Base-by-base conservation (phyloP, 345 rosid genomes). In the Eucalyptus cloeziana region DNA sequence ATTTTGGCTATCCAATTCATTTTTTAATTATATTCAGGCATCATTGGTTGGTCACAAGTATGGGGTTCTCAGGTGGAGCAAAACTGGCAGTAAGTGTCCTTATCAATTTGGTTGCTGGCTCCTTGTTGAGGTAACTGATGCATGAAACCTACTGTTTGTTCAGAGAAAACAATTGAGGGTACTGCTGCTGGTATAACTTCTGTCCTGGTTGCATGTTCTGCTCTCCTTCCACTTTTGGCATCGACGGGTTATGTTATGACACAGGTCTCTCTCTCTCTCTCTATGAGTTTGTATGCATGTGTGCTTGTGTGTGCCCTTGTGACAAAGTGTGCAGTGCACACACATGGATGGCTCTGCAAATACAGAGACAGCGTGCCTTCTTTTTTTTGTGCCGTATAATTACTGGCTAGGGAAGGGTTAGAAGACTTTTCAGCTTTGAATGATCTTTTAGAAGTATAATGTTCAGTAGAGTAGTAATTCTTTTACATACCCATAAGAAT, bases 91-190 rank as follows among this genome's bases (percentile, higher is more conserved):
- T 96, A 87, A 94, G 96, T 89, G 2, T 86, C 58, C 45, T 69
- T 86, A 64, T 24, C 27, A 11, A 27, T 69, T 62, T 13, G n/a
- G 24, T 31, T 54, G 43, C 79, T 24, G 15, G 30, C 45, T 86
- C 40, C 49, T 87, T 64, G 4, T 11, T 22, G 15, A 44, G 88
- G 67, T 44, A 87, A 58, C 91, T 92, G 87, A 92, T 30, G 19
- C 40, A 88, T 33, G 87, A 83, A 90, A 87, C 27, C 16, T 76
- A 40, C 85, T 10, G 47, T 47, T 88, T 88, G 14, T 87, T 90
- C 93, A 97, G 99, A 97, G 94, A 97, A 96, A 96, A 97, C 99
- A 8, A 92, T 96, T 58, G 99, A 97, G 92, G 99, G 99, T 87
- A 97, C 99, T 89, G 99, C 98, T 51, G 99, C 99, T 67, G 99